Evolutionary conservation across 2,329 filamentous ascomycete species (phyloP).

Genomic region (Rachicladosporium sp.): DNA sequence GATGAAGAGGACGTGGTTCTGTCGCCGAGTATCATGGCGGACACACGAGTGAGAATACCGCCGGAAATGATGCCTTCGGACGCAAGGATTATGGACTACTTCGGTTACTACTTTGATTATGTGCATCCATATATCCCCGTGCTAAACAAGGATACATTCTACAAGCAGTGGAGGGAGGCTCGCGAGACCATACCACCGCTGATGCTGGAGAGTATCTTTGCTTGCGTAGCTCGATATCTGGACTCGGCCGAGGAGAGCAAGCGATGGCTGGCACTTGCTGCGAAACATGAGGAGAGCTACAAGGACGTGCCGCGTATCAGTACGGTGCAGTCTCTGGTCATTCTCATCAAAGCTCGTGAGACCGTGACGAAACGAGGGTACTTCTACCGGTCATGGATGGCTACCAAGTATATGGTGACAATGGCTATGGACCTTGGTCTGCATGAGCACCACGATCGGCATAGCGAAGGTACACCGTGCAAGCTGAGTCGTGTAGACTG

Average conservation of each 20-base stretch:
- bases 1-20: conserved; percentile 61
- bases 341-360: conserved; percentile 82
- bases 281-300: conserved; percentile 81
- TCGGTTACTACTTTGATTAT: conserved; percentile 79
- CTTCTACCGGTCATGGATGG: conserved; percentile 96
- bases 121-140: conserved; percentile 91
- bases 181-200: conserved; percentile 78
- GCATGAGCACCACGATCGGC: conserved; percentile 72
- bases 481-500: conserved; percentile 61
- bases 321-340: conserved; percentile 78
- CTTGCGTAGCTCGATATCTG: conserved; percentile 71
- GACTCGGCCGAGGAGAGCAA: conserved; percentile 75
- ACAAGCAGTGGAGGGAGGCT: conserved; percentile 78
- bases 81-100: conserved; percentile 68
- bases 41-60: conserved; percentile 73
- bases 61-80: conserved; percentile 88
- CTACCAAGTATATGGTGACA: conserved; percentile 76
- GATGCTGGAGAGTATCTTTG: conserved; percentile 80
- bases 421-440: conserved; percentile 89
- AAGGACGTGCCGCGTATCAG: conserved; percentile 84
- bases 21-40: conserved; percentile 56
- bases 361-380: conserved; percentile 88
- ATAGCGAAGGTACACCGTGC: conserved; percentile 56
- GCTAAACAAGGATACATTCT: conserved; percentile 68
- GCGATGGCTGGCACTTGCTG: conserved; percentile 84